Percentiles rank a stretch among this genome's conserved stretches.
These are phyloP conservation scores for Anthoceros angustus DNA, from an alignment of 225 moss, liverwort and hornwort species.

Conservation along the genomic window DNA sequence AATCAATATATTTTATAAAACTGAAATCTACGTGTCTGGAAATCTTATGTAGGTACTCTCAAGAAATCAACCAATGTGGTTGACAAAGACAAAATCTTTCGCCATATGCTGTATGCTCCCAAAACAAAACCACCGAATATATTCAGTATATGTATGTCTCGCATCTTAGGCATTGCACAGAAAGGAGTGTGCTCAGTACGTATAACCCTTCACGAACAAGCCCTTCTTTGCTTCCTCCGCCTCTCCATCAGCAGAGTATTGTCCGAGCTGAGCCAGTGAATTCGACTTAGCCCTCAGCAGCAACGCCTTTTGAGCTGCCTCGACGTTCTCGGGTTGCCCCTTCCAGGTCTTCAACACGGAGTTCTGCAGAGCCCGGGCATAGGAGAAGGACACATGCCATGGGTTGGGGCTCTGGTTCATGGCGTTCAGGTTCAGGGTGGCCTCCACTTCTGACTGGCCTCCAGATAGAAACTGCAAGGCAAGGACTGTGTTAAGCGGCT, in stretches of 20 bases:
- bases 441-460: constrained; percentile 50
- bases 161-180: neutral
- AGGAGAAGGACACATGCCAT: constrained; percentile 51
- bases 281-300: constrained; percentile 42
- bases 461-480: constrained; percentile 37
- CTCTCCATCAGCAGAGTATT: constrained; percentile 39
- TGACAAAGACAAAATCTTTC: too few species aligned
- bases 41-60: too few species aligned
- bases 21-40: too few species aligned
- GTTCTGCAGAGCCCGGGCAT: constrained; percentile 49
- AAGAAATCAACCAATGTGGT: too few species aligned
- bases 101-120: too few species aligned
- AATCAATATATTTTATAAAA: too few species aligned
- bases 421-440: constrained; percentile 41
- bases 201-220: constrained; percentile 47
- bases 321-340: constrained; percentile 43
- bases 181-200: constrained; percentile 29
- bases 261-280: constrained; percentile 41
- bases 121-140: too few species aligned
- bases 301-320: constrained; percentile 36
- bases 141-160: too few species aligned
- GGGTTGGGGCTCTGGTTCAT: constrained; percentile 51
- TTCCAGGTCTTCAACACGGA: constrained; percentile 47
- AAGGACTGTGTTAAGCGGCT: neutral
- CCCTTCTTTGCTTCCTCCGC: constrained; percentile 49